Base-by-base conservation (phyloP, 108 stramenopile species). In the Skeletonema marinoi region DNA sequence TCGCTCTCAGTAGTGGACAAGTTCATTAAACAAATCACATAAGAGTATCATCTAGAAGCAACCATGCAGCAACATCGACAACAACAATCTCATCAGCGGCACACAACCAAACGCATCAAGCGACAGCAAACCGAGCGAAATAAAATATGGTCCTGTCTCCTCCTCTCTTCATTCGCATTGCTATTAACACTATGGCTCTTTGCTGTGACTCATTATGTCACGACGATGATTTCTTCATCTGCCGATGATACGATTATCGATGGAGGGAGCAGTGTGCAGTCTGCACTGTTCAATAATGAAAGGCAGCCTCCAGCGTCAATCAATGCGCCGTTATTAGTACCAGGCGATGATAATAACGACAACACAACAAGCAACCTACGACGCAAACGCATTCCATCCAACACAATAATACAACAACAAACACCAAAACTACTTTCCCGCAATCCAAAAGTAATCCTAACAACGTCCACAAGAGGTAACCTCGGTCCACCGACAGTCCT, bases 401-500 rank as follows among this genome's bases (percentile, higher is more conserved):
- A 17, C 10, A 56, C 21, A 56, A 56, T 7, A 56, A 25, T 4
- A 29, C 2, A 29, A 5, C 54, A 56, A 25, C 48, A 29, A 56
- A 1, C 25, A 56, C 32, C 59, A n/a, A 77, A 14, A 48, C 33
- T 71, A 8, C 25, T 81, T 32, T 76, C 75, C 16, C 68, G 80
- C 7, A 25, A 75, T 71, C 30, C 81, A 38, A 36, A 30, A 21
- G 71, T 77, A 13, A 39, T 30, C 2, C 44, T 83, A 21, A 78
- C 82, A 12, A 64, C 82, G 7, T 80, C 79, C 3, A 89, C 89
- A n/a, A 75, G 91, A 7, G 93, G 93, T 0, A 95, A 95, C 77
- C 82, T 95, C 19, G 93, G 92, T 21, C 91, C 91, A 65, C 66
- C 86, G 11, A 17, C 76, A 6, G 93, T 95, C 14, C 48, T 95